Base-by-base conservation (phyloP, 441 rosid genomes). In the Kokia cookei region DNA sequence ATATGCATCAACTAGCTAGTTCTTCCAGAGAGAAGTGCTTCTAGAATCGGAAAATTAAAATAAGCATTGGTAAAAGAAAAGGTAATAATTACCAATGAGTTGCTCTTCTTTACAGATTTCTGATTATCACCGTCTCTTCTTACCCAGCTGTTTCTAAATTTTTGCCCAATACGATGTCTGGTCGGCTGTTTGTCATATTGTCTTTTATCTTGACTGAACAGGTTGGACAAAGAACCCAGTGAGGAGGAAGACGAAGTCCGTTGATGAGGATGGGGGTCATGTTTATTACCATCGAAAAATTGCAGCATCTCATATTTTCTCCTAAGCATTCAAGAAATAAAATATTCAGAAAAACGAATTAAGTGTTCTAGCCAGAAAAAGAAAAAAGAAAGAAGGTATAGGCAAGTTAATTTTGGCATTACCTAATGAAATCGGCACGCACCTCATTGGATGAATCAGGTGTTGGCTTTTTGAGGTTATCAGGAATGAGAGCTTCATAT, bases 81-180 rank as follows among this genome's bases (percentile, higher is more conserved):
- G 59, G 58, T 53, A 74, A 35, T 59, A 43, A 73, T 79, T 92
- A 96, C 99, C 92, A 77, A 67, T 50, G 94, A 83, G 76, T 54
- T 79, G 83, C 82, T 87, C 89, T 92, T 96, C 86, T 88, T 96
- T 35, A 84, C 6, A 32, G 79, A 78, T 85, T 88, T 96, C 73
- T 51, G 75, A 48, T 91, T 24, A 48, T 67, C 97, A 7, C 84
- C 37, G 4, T 95, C 97, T 87, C 85, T 88, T 82, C 94, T 89
- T 79, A 89, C 94, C 94, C 97, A 87, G 84, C 97, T 92, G 85
- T 91, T 93, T 64, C 94, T 88, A 77, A 93, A 90, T 45, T 92
- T 92, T 22, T 84, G 66, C 45, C 98, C 97, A 14, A 91, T 86
- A 7, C 97, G 93, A 81, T 82, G 86, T 66, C 81, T 88, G 0